Conservation (phyloP, 495 filamentous ascomycete genomes). For the Podospora comata region DNA sequence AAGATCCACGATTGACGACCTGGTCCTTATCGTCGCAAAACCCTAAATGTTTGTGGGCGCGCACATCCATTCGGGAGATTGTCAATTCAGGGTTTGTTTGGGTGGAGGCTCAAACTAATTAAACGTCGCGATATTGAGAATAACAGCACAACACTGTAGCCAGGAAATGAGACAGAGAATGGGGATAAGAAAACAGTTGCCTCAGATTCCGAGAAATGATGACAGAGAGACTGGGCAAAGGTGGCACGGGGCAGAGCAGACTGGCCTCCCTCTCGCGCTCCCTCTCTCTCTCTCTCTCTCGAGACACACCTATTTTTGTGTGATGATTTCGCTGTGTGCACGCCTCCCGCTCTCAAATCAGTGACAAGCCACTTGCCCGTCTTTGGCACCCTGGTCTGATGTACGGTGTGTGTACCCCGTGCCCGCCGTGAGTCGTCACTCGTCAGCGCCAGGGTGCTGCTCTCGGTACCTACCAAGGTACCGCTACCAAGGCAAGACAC, state of each 20-base stretch:
- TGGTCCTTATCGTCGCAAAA: conserved; percentile 5
- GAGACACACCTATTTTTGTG: no score
- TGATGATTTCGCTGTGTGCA: no score
- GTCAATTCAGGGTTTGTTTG: background rate
- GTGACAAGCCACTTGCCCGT: background rate
- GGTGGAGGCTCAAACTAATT: background rate
- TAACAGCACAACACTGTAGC: no score
- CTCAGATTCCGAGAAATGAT: background rate
- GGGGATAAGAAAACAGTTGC: background rate
- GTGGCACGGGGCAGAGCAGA: background rate
- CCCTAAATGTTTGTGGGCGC: conserved; percentile 6
- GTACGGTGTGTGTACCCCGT: background rate
- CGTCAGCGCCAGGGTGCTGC: conserved; percentile 2
- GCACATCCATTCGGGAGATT: conserved; percentile 5
- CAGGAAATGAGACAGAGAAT: background rate
- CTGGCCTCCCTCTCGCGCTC: no score
- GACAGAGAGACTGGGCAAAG: background rate
- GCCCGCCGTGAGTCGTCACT: conserved; percentile 5
- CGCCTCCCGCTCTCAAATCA: no score
- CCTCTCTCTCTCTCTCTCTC: no score
- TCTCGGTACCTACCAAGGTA: conserved; percentile 14
- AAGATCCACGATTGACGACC: background rate
- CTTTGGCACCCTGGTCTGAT: conserved; percentile 4
- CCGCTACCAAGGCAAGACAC: background rate
- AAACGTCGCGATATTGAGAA: background rate